These are phyloP conservation scores for Gonium pectorale DNA, from an alignment of 139 green algal genomes.

Conservation along the genomic window DNA sequence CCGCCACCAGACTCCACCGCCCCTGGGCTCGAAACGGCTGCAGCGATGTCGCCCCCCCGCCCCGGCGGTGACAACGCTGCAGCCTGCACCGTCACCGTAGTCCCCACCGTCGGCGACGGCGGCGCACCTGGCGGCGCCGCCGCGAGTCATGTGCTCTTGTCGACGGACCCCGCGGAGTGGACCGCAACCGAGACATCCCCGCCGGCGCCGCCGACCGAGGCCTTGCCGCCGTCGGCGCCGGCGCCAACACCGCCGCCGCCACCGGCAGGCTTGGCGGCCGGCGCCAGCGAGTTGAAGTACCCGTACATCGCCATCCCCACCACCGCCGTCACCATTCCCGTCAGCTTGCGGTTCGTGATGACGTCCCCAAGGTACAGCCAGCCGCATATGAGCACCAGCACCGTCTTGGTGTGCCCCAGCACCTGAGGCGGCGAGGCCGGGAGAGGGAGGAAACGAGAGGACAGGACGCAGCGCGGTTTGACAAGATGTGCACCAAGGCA, in stretches of 20 bases:
- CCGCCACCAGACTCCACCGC: too few relatives aligned
- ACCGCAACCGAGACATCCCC: too few relatives aligned
- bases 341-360: slow-evolving; percentile 71
- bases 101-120: too few relatives aligned
- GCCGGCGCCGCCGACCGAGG: too few relatives aligned
- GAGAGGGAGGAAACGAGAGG: background rate
- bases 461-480: background rate
- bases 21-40: too few relatives aligned
- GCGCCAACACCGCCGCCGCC: background rate
- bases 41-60: too few relatives aligned
- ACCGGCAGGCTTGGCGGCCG: slow-evolving; percentile 2
- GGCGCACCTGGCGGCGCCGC: too few relatives aligned
- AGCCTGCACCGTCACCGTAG: too few relatives aligned
- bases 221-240: background rate
- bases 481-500: too few relatives aligned
- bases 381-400: slow-evolving; percentile 83
- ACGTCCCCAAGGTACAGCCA: slow-evolving; percentile 82
- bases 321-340: slow-evolving; percentile 83
- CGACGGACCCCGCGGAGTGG: too few relatives aligned
- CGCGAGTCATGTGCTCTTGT: too few relatives aligned
- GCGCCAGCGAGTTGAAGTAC: slow-evolving; percentile 51
- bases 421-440: slow-evolving; percentile 65
- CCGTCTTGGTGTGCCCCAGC: slow-evolving; percentile 89
- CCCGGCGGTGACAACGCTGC: too few relatives aligned
- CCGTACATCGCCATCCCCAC: slow-evolving; percentile 86